These are phyloP conservation scores for Leccinum fallax DNA, from an alignment of 1,284 basidiomycete species.

Conservation along the genomic window DNA sequence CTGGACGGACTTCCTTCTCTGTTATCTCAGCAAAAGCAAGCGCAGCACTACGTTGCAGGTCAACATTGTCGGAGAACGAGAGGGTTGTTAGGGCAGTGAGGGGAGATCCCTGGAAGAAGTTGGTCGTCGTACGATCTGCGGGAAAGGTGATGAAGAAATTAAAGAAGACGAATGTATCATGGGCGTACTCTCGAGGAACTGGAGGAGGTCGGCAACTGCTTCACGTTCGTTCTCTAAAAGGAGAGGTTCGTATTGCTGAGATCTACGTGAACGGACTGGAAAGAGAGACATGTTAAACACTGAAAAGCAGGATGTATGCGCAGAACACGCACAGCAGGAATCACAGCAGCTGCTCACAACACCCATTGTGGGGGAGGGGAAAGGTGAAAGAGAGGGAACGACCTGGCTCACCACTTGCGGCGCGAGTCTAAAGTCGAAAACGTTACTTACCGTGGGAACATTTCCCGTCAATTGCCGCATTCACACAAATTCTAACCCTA, in stretches of 20 bases:
- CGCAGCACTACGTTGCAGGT: constrained; percentile 96
- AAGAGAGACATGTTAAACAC: constrained; percentile 10
- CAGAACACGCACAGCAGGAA: constrained; percentile 63
- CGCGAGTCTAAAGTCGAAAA: constrained; percentile 11
- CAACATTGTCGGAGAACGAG: constrained; percentile 99
- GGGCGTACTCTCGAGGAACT: constrained; percentile 91
- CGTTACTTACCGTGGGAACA: constrained; percentile 25
- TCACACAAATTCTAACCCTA: constrained; percentile 27
- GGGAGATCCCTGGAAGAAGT: constrained; percentile 94
- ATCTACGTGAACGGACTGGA: constrained; percentile 73
- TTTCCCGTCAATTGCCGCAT: constrained; percentile 21
- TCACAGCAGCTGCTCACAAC: constrained; percentile 74
- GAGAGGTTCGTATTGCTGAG: constrained; percentile 90
- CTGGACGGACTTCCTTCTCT: constrained; percentile 98
- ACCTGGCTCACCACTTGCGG: constrained; percentile 14
- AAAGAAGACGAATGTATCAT: constrained; percentile 5
- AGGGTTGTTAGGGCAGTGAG: constrained; percentile 94
- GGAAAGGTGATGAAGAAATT: constrained; percentile 13
- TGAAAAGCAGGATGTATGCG: constrained; percentile 14
- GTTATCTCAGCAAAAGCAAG: constrained; percentile 99
- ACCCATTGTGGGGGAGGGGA: constrained; percentile 43
- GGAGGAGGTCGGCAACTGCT: constrained; percentile 96
- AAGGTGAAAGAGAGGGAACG: neutral
- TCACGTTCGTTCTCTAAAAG: constrained; percentile 98
- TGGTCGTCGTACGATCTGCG: constrained; percentile 91